Percentiles rank a stretch among this genome's conserved stretches.
phyloP scores from a whole-genome alignment of 768 basidiomycete genomes.

The Leccinum uliginosum region DNA sequence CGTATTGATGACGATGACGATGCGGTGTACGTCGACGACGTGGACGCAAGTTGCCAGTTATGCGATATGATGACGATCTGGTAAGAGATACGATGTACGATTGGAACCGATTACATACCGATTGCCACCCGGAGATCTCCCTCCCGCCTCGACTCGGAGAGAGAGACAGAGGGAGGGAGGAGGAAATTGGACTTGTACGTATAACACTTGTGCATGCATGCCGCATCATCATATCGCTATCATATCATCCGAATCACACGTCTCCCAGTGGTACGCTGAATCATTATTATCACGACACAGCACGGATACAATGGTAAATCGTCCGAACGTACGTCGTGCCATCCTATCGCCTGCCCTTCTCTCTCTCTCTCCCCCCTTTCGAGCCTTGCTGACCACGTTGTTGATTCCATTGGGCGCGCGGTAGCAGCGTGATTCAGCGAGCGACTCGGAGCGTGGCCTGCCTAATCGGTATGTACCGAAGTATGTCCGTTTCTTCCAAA shows the following conservation, averaged over 20 bases:
- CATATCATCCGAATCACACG: not conserved
- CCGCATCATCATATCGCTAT: not conserved
- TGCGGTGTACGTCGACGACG: not conserved
- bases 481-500: not conserved
- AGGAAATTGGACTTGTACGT: not conserved
- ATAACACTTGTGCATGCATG: no score
- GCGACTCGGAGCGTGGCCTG: not conserved
- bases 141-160: not conserved
- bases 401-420: not conserved
- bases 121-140: not conserved
- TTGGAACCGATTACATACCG: not conserved
- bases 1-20: not conserved
- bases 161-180: not conserved
- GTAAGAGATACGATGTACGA: not conserved
- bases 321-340: not conserved
- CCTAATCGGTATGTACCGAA: not conserved
- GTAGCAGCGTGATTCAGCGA: not conserved
- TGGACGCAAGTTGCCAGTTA: not conserved
- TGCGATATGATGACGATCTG: not conserved
- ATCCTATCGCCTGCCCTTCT: not conserved
- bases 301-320: not conserved
- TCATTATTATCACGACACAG: not conserved
- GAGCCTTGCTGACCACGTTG: not conserved
- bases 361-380: not conserved
- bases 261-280: no score